A percentile compares a stretch with the other conserved stretches of the same genome.
These are phyloP conservation scores for Colletotrichum sp. DNA, from an alignment of 2,329 filamentous ascomycete species.

Conservation along the genomic window DNA sequence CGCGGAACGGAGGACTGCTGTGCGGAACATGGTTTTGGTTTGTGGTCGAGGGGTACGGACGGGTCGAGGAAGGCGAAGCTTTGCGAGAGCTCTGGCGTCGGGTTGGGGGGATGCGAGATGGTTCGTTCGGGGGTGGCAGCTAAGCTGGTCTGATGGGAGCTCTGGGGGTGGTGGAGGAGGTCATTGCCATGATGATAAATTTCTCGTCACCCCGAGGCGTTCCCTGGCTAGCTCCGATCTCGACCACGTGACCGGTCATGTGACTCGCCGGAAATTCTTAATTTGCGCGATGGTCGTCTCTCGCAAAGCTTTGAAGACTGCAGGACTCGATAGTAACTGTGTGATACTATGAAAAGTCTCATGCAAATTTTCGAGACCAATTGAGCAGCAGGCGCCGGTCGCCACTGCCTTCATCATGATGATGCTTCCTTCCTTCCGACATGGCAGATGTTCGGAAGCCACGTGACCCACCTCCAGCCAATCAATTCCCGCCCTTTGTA, in stretches of 20 bases:
- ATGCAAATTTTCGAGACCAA: background rate
- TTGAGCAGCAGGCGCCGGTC: background rate
- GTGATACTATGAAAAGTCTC: fast-evolving
- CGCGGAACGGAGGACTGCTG: conserved; percentile 81
- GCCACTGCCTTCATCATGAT: conserved; percentile 3
- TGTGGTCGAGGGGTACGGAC: conserved; percentile 14
- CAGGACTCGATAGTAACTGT: fast-evolving
- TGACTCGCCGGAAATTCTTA: background rate
- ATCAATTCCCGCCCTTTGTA: conserved; percentile 25
- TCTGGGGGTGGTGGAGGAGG: conserved; percentile 12
- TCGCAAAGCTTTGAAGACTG: background rate
- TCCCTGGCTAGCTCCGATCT: conserved; percentile 9
- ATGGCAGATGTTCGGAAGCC: background rate
- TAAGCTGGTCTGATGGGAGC: conserved; percentile 6
- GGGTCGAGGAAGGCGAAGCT: background rate
- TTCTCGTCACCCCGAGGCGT: conserved; percentile 23
- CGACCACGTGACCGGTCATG: conserved; percentile 16
- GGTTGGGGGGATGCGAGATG: background rate
- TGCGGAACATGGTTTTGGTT: conserved; percentile 79
- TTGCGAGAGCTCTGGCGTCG: background rate
- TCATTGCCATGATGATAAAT: conserved; percentile 23
- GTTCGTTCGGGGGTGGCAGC: conserved; percentile 1
- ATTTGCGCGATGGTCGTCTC: fast-evolving
- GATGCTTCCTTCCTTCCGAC: background rate
- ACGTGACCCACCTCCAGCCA: conserved; percentile 15